These are phyloP conservation scores for Magnaporthiopsis incrustans DNA, from an alignment of 2,329 filamentous ascomycete species.

Conservation along the genomic window DNA sequence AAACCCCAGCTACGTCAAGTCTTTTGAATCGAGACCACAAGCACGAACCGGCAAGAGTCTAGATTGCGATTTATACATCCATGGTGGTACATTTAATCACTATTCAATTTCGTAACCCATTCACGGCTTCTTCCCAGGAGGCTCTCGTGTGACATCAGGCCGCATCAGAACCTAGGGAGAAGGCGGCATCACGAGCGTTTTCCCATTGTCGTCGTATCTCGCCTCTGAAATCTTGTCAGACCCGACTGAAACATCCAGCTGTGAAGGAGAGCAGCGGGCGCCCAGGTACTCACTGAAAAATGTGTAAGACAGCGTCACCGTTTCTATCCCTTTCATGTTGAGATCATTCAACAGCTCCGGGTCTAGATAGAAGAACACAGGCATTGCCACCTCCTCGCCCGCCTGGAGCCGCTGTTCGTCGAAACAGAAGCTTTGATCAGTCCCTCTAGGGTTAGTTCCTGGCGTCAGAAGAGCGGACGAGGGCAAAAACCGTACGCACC, in stretches of 20 bases:
- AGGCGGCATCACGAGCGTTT: not conserved
- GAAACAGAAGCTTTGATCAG: constrained; percentile 68
- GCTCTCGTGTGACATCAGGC: not conserved
- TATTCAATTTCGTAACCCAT: not conserved
- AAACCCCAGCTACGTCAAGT: not conserved
- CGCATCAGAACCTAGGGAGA: not conserved
- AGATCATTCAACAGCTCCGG: constrained; percentile 88
- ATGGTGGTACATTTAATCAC: not conserved
- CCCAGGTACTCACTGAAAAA: constrained; percentile 75
- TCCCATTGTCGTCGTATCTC: constrained; percentile 7
- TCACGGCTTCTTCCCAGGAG: not conserved
- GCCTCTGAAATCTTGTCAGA: constrained; percentile 5
- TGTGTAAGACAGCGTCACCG: constrained; percentile 91
- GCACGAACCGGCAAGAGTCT: not conserved
- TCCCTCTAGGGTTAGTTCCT: not conserved
- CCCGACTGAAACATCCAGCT: not conserved
- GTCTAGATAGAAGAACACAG: constrained; percentile 98
- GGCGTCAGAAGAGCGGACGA: not conserved
- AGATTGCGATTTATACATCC: not conserved
- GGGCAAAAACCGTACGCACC: constrained; percentile 24
- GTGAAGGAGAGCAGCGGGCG: not conserved
- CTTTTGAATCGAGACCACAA: not conserved
- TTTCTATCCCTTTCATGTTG: constrained; percentile 89
- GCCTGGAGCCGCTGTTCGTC: constrained; percentile 92
- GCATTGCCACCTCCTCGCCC: constrained; percentile 98